Base-by-base conservation (phyloP, 2,329 filamentous ascomycete genomes). In the Neofusicoccum sp. region DNA sequence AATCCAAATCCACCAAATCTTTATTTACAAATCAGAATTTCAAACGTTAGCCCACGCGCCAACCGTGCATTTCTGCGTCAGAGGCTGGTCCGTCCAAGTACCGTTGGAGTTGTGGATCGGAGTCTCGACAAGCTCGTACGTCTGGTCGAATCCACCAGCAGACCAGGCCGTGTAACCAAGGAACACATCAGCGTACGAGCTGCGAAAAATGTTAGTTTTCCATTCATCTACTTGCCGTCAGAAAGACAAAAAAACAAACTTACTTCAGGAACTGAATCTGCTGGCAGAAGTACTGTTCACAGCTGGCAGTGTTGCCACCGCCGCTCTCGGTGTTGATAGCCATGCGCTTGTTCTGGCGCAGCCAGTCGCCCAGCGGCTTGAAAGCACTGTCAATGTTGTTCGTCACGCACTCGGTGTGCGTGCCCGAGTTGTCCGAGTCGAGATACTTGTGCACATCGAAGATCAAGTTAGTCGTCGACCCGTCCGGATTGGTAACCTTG, bases 401-500 rank as follows among this genome's bases (percentile, higher is more conserved):
- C 43, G 68, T 73, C 6, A 66, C 64, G 65, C 73, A 75, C 20
- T 65, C 63, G 14, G 68, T 66, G 63, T 72, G 65, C 1, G 73
- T 76, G 26, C 76, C 76, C n/a, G 67, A 70, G 65, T 70, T 70
- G 66, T 78, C 75, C 8, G 65, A 67, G 63, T 79, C 76, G 12
- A 77, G 70, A 63, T 79, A 78, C 54, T 74, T 69, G 68, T 79
- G 75, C 2, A 77, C 73, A 44, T 78, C 75, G 64, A 77, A 76
- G 67, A 78, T 72, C n/a, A 89, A 72, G 56, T 80, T 80, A 57
- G 81, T 78, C 1, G 76, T 84, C n/a, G 73, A 76, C 1, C 83
- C 83, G 65, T 87, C 84, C 0, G 80, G 83, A 67, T 89, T 87
- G 49, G 75, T 83, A 31, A 89, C 78, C 3, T 71, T 77, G 16